Evolutionary conservation across 2,329 filamentous ascomycete genomes (phyloP).

Genomic region (Colletotrichum cereale): DNA sequence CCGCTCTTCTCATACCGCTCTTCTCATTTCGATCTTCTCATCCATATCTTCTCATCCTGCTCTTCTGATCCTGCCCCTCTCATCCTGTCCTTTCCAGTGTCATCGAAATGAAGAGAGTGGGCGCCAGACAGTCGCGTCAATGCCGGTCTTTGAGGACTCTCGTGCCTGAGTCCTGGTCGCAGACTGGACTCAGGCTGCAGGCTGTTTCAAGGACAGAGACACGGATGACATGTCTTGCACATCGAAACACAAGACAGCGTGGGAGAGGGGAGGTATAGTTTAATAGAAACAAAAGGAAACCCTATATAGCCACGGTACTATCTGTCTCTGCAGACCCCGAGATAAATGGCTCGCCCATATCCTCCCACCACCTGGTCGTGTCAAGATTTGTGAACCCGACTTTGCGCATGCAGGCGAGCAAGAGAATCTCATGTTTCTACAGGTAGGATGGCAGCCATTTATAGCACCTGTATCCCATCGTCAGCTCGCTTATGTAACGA

Average conservation of each 20-base stretch:
- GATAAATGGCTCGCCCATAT: background rate
- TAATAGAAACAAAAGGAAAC: background rate
- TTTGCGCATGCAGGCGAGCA: background rate
- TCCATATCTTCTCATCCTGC: background rate
- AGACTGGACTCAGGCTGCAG: background rate
- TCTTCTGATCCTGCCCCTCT: no score
- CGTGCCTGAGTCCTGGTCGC: background rate
- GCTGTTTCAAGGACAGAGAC: background rate
- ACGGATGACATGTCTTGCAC: background rate
- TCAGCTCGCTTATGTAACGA: constrained; percentile 30
- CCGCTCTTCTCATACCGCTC: background rate
- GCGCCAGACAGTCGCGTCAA: no score
- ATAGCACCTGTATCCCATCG: constrained; percentile 2
- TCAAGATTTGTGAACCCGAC: background rate
- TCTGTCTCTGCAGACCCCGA: background rate
- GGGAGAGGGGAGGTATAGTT: background rate
- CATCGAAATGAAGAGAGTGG: no score
- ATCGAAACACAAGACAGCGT: background rate
- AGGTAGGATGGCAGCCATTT: background rate
- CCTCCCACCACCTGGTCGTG: background rate
- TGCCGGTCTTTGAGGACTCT: no score
- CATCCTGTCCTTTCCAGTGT: background rate
- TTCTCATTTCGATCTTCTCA: no score
- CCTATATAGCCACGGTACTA: background rate
- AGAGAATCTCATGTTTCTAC: background rate